Conservation (phyloP, 1,284 basidiomycete species). For the Puccinia novopanici region DNA sequence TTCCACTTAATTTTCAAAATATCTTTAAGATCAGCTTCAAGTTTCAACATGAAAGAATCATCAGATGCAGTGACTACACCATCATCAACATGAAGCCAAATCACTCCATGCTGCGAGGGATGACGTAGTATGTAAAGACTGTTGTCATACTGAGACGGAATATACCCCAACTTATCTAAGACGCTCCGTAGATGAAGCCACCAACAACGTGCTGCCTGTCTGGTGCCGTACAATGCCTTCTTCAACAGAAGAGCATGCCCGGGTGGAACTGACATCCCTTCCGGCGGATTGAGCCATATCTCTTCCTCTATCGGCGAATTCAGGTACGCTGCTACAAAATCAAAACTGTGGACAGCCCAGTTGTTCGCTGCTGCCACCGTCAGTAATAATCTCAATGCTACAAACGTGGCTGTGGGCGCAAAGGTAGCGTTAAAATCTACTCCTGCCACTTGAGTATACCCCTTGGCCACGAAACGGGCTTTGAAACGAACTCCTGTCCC, state of each 20-base stretch:
- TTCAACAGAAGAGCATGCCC: background rate
- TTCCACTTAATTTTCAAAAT: too few relatives aligned
- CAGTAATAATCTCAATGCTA: background rate
- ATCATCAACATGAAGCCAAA: too few relatives aligned
- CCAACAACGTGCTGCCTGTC: slow-evolving; percentile 24
- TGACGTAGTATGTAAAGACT: too few relatives aligned
- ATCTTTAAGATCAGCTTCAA: too few relatives aligned
- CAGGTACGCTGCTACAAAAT: background rate
- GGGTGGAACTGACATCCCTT: background rate
- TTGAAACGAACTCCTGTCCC: background rate
- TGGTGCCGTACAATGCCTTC: slow-evolving; percentile 25
- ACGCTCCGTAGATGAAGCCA: background rate
- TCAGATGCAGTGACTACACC: too few relatives aligned
- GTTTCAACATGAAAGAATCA: too few relatives aligned
- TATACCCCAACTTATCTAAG: background rate
- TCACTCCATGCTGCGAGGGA: too few relatives aligned
- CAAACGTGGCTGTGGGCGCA: slow-evolving; percentile 17
- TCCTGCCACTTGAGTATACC: background rate
- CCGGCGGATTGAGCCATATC: background rate
- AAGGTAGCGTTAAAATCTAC: background rate
- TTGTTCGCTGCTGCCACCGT: background rate
- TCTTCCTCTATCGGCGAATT: slow-evolving; percentile 11
- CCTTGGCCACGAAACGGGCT: background rate
- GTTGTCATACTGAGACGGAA: too few relatives aligned
- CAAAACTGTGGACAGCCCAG: slow-evolving; percentile 16